Base-by-base conservation (phyloP, 257 asterid genomes). In the Verbena officinalis region DNA sequence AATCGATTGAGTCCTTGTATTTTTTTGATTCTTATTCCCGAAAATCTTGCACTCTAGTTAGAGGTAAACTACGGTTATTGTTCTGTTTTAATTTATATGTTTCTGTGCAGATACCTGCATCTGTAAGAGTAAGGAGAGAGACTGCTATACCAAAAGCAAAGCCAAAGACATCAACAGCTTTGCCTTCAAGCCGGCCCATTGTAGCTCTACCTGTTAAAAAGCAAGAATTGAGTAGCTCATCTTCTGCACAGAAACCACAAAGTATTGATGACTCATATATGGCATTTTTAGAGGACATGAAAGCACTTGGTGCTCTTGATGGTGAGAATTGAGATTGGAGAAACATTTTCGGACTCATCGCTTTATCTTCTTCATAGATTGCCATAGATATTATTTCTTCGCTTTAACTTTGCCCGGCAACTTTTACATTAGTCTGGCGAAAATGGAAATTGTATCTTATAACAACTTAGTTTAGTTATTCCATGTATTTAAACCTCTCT, bases 261-360 rank as follows among this genome's bases (percentile, higher is more conserved):
- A 91, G 98, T 56, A 86, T 88, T 16, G 98, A 91, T 55, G 98
- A 91, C 76, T 91, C 98, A 0, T 91, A 91, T 72, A 78, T 58
- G 71, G 96, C 96, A 9, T 91, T 91, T 77, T 75, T 91, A 62
- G 95, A 91, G 90, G 98, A 91, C 76, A 91, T 91, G 98, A 91
- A 88, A 70, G 92, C 90, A 16, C 86, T 91, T 4, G 97, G 97
- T 55, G 97, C 97, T 39, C 91, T 91, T n/a, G 95, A 86, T 67
- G 55, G 85, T 39, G 2, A 15, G 11, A 15, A 7, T 17, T 17
- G 16, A 39, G 62, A 24, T 40, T 49, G 55, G 19, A 15, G 39
- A 4, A 38, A 40, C 23, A 24, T 60, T 19, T 14, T 42, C 38
- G 20, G 60, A 59, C 19, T 17, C 4, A 2, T 30, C 27, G 42